phyloP scores from a whole-genome alignment of 2,329 filamentous ascomycete genomes.

The Pseudodiploospora longispora region DNA sequence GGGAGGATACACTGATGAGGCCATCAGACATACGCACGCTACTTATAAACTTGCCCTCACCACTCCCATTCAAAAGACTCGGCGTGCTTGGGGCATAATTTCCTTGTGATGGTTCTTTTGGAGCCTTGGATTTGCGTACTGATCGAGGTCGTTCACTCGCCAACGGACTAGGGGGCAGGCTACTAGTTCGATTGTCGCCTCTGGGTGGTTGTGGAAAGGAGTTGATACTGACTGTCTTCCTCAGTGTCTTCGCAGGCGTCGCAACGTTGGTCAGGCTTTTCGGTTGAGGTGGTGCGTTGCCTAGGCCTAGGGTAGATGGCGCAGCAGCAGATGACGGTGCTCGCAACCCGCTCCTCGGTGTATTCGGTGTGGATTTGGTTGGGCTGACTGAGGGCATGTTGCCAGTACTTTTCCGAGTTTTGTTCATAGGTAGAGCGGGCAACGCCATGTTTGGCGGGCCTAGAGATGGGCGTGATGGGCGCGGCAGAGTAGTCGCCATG shows the following conservation, averaged over 20 bases:
- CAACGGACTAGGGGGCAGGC: constrained; percentile 54
- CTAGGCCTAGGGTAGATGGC: constrained; percentile 45
- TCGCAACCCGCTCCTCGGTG: constrained; percentile 51
- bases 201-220: constrained; percentile 86
- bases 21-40: constrained; percentile 64
- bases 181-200: constrained; percentile 49
- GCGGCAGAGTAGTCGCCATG: constrained; percentile 52
- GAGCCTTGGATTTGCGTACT: constrained; percentile 47
- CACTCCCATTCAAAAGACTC: constrained; percentile 71
- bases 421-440: constrained; percentile 65
- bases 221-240: constrained; percentile 88
- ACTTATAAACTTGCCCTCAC: constrained; percentile 65
- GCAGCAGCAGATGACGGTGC: constrained; percentile 47
- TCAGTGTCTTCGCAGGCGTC: constrained; percentile 58
- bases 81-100: constrained; percentile 48
- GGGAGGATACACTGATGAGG: constrained; percentile 69
- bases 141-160: constrained; percentile 41
- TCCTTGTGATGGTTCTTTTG: constrained; percentile 44
- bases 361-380: constrained; percentile 34
- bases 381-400: constrained; percentile 23
- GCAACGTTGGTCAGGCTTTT: constrained; percentile 49
- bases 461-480: constrained; percentile 57
- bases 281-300: constrained; percentile 47
- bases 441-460: constrained; percentile 65
- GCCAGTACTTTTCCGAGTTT: constrained; percentile 60